Evolutionary conservation across 2,329 filamentous ascomycete genomes (phyloP).

Genomic region (Lachnellula hyalina): DNA sequence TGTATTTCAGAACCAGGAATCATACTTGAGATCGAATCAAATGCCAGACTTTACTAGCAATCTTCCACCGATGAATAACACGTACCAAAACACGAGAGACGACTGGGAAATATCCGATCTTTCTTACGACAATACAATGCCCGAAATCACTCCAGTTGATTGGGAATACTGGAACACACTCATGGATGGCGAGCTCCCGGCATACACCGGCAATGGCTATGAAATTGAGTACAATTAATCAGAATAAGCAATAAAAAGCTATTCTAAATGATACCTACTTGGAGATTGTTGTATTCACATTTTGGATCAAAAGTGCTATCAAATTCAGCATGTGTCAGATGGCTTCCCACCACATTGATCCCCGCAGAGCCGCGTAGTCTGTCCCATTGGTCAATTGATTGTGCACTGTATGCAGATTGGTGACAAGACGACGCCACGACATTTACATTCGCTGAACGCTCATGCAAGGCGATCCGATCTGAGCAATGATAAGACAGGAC

Average conservation of each 20-base stretch:
- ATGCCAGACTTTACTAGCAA: not conserved
- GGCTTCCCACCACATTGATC: not conserved
- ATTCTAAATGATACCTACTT: not conserved
- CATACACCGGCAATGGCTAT: constrained; percentile 9
- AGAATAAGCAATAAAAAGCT: not conserved
- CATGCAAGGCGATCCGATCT: constrained; percentile 12
- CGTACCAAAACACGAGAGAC: constrained; percentile 1
- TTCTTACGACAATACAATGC: constrained; percentile 15
- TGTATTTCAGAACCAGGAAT: not conserved
- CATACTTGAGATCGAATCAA: not conserved
- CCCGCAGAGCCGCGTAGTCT: not conserved
- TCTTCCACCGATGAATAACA: not conserved
- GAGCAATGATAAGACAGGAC: constrained; percentile 9
- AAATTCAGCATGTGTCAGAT: not conserved
- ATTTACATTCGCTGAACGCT: not conserved
- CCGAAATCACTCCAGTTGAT: constrained; percentile 24
- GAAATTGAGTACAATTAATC: not conserved
- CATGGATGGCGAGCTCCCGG: constrained; percentile 26
- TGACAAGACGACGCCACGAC: not conserved
- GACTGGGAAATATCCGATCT: constrained; percentile 9
- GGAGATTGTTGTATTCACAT: not conserved
- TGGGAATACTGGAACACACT: constrained; percentile 31
- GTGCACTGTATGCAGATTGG: not conserved
- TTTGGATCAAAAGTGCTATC: too few species aligned
- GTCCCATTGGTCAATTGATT: constrained; percentile 3